Conservation (phyloP, 202 grass and related monocot genomes). For the Cymbopogon flexuosus region DNA sequence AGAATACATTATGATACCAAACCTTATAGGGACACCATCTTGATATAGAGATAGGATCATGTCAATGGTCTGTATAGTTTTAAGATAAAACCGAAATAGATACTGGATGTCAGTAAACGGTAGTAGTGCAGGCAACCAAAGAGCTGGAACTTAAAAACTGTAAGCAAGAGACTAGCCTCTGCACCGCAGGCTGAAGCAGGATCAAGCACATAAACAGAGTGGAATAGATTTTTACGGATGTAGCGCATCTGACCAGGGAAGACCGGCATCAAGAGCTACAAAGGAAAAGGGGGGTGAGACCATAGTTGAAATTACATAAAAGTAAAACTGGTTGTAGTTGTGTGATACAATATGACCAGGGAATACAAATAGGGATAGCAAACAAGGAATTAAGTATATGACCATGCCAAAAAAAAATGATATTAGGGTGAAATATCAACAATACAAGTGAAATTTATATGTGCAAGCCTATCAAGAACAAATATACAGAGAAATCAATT, state of each 20-base stretch:
- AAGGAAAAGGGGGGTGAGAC: not conserved
- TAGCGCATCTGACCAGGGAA: slow-evolving; percentile 93
- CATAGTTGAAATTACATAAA: slow-evolving; percentile 11
- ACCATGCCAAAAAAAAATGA: slow-evolving; percentile 23
- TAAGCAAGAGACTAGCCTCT: slow-evolving; percentile 53
- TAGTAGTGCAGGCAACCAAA: slow-evolving; percentile 9
- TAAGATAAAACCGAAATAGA: slow-evolving; percentile 40
- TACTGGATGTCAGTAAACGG: slow-evolving; percentile 19
- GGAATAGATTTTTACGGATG: slow-evolving; percentile 96
- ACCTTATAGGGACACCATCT: slow-evolving; percentile 84
- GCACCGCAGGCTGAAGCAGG: slow-evolving; percentile 72
- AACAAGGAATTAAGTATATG: not conserved
- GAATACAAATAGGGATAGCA: slow-evolving; percentile 3
- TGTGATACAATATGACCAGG: slow-evolving; percentile 22
- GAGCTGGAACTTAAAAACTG: not conserved
- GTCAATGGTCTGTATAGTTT: slow-evolving; percentile 67
- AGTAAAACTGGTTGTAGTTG: slow-evolving; percentile 1
- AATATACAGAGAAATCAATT: not conserved
- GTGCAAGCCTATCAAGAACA: slow-evolving; percentile 9
- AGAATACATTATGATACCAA: slow-evolving; percentile 87
- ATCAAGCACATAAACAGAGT: slow-evolving; percentile 93
- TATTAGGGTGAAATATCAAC: not conserved
- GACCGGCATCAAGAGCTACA: slow-evolving; percentile 96
- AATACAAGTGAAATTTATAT: not conserved
- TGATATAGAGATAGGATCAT: slow-evolving; percentile 73